phyloP scores from a whole-genome alignment of 2,329 filamentous ascomycete species.

The Shiraia bambusicola region DNA sequence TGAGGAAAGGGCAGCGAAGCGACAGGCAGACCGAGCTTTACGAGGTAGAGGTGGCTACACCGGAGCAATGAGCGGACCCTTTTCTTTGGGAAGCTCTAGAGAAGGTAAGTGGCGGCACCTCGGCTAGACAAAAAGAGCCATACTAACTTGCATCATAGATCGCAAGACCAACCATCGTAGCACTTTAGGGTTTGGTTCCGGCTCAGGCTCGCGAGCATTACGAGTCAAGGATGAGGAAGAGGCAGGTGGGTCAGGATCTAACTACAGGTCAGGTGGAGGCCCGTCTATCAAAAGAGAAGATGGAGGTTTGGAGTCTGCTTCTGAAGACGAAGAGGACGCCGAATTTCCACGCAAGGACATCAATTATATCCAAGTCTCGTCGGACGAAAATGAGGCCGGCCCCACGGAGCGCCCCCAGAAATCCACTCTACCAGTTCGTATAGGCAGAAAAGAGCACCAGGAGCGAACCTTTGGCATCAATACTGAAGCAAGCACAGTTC shows the following conservation, averaged over 20 bases:
- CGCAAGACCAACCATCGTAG: slow-evolving; percentile 21
- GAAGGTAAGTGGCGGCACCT: slow-evolving; percentile 24
- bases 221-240: slow-evolving; percentile 37
- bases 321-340: slow-evolving; percentile 53
- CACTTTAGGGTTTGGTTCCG: slow-evolving; percentile 25
- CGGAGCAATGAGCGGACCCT: slow-evolving; percentile 45
- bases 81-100: slow-evolving; percentile 38
- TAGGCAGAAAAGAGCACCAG: slow-evolving; percentile 57
- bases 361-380: slow-evolving; percentile 60
- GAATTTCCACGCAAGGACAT: slow-evolving; percentile 54
- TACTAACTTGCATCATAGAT: slow-evolving; percentile 20
- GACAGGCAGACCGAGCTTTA: slow-evolving; percentile 29
- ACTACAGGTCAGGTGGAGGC: slow-evolving; percentile 15
- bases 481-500: slow-evolving; percentile 53
- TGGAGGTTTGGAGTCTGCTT: slow-evolving; percentile 50
- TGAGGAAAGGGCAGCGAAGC: slow-evolving; percentile 21
- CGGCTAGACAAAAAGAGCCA: not conserved
- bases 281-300: slow-evolving; percentile 33
- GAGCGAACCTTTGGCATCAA: slow-evolving; percentile 57
- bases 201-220: slow-evolving; percentile 34
- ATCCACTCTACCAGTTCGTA: slow-evolving; percentile 52
- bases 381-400: slow-evolving; percentile 51
- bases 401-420: slow-evolving; percentile 20
- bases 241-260: slow-evolving; percentile 19
- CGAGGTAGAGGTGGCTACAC: slow-evolving; percentile 48